phyloP scores from a whole-genome alignment of 257 asterid genomes.

The Forsythia suspensa region DNA sequence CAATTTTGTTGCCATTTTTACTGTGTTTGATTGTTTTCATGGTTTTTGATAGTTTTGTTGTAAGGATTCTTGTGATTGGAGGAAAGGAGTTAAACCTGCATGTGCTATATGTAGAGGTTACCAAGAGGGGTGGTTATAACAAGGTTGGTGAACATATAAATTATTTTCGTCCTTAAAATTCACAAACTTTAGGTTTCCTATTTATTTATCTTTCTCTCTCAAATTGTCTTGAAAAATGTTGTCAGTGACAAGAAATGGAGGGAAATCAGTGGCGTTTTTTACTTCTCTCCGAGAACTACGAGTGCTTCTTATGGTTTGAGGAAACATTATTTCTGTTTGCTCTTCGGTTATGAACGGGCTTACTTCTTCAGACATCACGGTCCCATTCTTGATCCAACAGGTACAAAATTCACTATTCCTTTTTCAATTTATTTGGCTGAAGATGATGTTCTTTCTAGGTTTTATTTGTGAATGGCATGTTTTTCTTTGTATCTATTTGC shows the following conservation, averaged over 20 bases:
- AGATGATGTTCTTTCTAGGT: background rate
- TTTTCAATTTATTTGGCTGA: too few relatives aligned
- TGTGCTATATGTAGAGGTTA: constrained; percentile 65
- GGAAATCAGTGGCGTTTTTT: constrained; percentile 57
- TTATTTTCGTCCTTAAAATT: background rate
- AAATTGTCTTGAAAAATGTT: constrained; percentile 33
- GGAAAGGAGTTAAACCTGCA: constrained; percentile 69
- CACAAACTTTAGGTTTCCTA: too few relatives aligned
- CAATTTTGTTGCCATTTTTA: too few relatives aligned
- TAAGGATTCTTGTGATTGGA: constrained; percentile 73
- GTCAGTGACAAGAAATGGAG: constrained; percentile 74
- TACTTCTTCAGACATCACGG: constrained; percentile 43
- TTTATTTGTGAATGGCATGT: background rate
- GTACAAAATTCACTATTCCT: background rate
- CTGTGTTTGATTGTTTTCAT: background rate
- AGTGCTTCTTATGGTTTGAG: constrained; percentile 79
- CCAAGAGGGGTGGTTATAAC: constrained; percentile 70
- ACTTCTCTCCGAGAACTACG: constrained; percentile 68
- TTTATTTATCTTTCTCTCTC: background rate
- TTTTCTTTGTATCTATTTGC: too few relatives aligned
- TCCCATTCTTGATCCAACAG: constrained; percentile 30
- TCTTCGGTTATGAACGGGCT: constrained; percentile 51
- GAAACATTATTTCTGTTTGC: constrained; percentile 60
- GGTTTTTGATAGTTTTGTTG: too few relatives aligned
- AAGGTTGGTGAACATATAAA: constrained; percentile 39